Base-by-base conservation (phyloP, 2,329 filamentous ascomycete species). In the Davidsoniella neocaledoniae region DNA sequence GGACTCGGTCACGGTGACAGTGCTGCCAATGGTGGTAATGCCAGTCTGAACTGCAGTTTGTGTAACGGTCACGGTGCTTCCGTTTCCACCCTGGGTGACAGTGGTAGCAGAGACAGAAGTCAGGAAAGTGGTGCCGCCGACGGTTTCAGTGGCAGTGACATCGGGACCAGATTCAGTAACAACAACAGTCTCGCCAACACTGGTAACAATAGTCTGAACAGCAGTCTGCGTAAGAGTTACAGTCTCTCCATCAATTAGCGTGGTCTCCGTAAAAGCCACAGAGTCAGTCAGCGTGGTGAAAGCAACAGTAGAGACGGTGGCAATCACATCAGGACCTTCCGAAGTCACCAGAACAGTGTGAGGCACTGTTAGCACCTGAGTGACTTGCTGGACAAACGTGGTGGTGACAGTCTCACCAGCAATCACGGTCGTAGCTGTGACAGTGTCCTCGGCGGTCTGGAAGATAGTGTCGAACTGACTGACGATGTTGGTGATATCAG, bases 361-460 rank as follows among this genome's bases (percentile, higher is more conserved):
- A 8, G 49, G 45, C 26, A 47, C 33, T 2, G 23, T 39, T 16
- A 39, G 12, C 6, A 45, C 45, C 39, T 47, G 23, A 29, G 44
- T 51, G 1, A 48, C 14, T 14, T 43, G 38, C 7, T 46, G 16
- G 7, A 37, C n/a, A 19, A 21, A 45, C 17, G 48, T 50, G 17
- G 19, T 50, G 41, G 41, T 44, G 17, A 44, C 36, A 37, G 50
- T 52, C 38, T 52, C 46, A 23, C 50, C 46, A 37, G 46, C 42
- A 21, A 45, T 23, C 12, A 52, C 36, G n/a, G 45, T 52, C 25
- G 36, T 33, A 10, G 46, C 23, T 16, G 44, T 37, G 42, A 42
- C 42, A n/a, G n/a, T 36, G 21, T 41, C 25, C 33, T 40, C 49
- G 14, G 42, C 26, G 21, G 45, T 52, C n/a, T 43, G 26, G n/a